Conservation (phyloP, 1,139 yeast species). For the Barnettozyma hawaiiensis region DNA sequence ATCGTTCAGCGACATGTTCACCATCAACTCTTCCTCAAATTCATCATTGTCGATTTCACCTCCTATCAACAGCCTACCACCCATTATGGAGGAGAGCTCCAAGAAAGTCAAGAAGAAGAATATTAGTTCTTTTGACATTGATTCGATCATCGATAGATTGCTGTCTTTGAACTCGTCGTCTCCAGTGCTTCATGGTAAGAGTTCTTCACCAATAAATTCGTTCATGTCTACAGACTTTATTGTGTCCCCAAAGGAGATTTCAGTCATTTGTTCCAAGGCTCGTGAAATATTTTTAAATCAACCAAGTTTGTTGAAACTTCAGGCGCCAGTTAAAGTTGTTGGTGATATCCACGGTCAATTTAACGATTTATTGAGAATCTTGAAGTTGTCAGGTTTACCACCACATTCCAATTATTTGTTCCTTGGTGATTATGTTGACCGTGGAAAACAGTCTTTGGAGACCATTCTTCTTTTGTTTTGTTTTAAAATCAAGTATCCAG, state of each 20-base stretch:
- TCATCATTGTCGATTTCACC: slow-evolving; percentile 24
- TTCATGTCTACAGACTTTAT: slow-evolving; percentile 19
- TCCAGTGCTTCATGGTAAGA: slow-evolving; percentile 33
- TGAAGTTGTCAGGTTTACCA: slow-evolving; percentile 75
- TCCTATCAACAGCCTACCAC: slow-evolving; percentile 19
- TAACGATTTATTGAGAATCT: slow-evolving; percentile 65
- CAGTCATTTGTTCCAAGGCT: slow-evolving; percentile 59
- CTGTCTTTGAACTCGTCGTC: slow-evolving; percentile 39
- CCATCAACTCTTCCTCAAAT: slow-evolving; percentile 21
- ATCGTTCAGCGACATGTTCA: slow-evolving; percentile 26
- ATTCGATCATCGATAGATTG: slow-evolving; percentile 49
- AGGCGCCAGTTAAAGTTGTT: slow-evolving; percentile 82
- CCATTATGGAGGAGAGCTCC: slow-evolving; percentile 21
- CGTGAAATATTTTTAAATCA: slow-evolving; percentile 68
- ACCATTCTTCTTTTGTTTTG: slow-evolving; percentile 68
- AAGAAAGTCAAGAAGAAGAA: slow-evolving; percentile 11
- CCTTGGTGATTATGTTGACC: slow-evolving; percentile 81
- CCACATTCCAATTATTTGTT: slow-evolving; percentile 74
- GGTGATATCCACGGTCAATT: slow-evolving; percentile 89
- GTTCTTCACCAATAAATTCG: slow-evolving; percentile 30
- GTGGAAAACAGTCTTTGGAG: slow-evolving; percentile 80
- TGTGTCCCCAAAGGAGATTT: slow-evolving; percentile 48
- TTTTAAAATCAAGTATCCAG: slow-evolving; percentile 82
- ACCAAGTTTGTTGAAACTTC: slow-evolving; percentile 68
- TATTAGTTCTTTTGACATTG: slow-evolving; percentile 38